Evolutionary conservation across 2,329 filamentous ascomycete species (phyloP), one percentile per base, ranked within the genome.

Genomic region (Gremmenia infestans): DNA sequence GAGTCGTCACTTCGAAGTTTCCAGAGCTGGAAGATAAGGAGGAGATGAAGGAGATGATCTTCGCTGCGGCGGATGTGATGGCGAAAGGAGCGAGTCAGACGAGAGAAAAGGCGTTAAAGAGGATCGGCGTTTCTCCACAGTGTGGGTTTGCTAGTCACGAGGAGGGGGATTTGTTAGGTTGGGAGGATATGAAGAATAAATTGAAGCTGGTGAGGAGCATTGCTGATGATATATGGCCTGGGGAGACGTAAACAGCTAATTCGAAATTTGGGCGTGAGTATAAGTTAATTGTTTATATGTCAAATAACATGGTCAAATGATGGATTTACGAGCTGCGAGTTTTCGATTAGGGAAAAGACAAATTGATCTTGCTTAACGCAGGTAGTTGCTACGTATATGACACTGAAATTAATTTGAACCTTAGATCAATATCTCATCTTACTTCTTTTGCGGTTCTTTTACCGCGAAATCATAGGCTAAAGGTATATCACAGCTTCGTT

Each of bases 101-200:
- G 2, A 75, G 78, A 52, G 81, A 89, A 69, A 80, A 90, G 68
- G 88, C 88, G 0, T 74, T 92, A 11, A 80, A 86, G 71, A 81
- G 86, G 64, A 75, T 91, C 51, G 79, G 80, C 55, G 80, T 90
- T 19, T 87, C 83, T 66, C 87, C 87, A 0, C 87, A 90, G 73
- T 89, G 86, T 67, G 86, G 86, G 6, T 89, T 89, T 70, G 88
- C 87, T 37, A 89, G 84, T 37, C 88, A 92, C 68, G 60, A 61
- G 50, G 63, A 65, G 63, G 89, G 88, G 0, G 91, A 92, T 66
- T 78, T 82, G 11, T 75, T 92, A 53, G 81, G 78, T n/a, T 76
- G 83, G 62, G 81, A 89, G 49, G 87, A 89, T 59, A 87, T 91
- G 84, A 83, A 82, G 74, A 83, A 81, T 70, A 92, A 92, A 76